Conservation (phyloP, 1,139 yeast species). For the Yamadazyma atlantica region DNA sequence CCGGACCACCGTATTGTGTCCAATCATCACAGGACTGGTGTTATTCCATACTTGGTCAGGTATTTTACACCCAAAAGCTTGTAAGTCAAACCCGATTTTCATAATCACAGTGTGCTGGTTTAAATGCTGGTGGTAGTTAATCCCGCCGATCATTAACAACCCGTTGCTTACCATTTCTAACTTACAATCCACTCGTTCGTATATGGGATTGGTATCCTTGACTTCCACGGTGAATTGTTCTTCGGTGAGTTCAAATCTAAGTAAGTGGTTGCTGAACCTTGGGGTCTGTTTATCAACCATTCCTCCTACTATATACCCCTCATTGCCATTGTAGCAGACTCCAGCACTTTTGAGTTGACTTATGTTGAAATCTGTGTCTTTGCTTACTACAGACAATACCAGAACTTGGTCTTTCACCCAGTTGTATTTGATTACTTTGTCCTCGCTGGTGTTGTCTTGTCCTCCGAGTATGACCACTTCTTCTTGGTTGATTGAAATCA, state of each 20-base stretch:
- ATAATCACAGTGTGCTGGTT: slow-evolving; percentile 29
- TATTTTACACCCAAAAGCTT: slow-evolving; percentile 19
- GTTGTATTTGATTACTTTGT: slow-evolving; percentile 20
- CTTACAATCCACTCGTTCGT: slow-evolving; percentile 49
- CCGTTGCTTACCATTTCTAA: slow-evolving; percentile 21
- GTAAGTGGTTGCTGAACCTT: slow-evolving; percentile 32
- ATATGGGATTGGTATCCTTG: slow-evolving; percentile 5
- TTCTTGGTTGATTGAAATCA: slow-evolving; percentile 31
- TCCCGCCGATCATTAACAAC: slow-evolving; percentile 62
- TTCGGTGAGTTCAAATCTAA: slow-evolving; percentile 26
- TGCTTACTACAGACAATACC: neutral
- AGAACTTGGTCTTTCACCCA: slow-evolving; percentile 1
- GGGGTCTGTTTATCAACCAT: slow-evolving; percentile 34
- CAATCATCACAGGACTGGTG: slow-evolving; percentile 57
- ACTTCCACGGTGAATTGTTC: slow-evolving; percentile 8
- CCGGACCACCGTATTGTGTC: slow-evolving; percentile 44
- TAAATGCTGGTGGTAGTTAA: slow-evolving; percentile 40
- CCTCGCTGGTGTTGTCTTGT: slow-evolving; percentile 10
- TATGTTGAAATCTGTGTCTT: slow-evolving; percentile 19
- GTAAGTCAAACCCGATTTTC: slow-evolving; percentile 26
- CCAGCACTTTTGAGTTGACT: slow-evolving; percentile 31
- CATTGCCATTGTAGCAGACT: slow-evolving; percentile 10
- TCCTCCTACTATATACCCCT: slow-evolving; percentile 60
- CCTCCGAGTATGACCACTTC: slow-evolving; percentile 60
- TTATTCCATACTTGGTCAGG: slow-evolving; percentile 35